Base-by-base conservation (phyloP, 1,139 yeast genomes). In the Suhomyces coccinellae region DNA sequence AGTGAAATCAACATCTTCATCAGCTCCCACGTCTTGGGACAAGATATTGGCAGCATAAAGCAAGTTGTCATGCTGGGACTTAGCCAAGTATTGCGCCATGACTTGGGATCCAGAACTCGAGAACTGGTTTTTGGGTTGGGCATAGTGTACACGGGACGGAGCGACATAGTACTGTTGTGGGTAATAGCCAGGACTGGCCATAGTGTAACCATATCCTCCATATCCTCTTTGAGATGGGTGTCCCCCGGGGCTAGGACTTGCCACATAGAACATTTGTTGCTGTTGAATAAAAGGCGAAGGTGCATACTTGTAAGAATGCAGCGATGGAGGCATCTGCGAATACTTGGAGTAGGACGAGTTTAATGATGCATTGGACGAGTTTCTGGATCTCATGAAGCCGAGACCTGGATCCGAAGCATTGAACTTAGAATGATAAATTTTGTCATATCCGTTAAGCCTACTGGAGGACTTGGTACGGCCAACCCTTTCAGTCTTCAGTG, bases 41-140 rank as follows among this genome's bases (percentile, higher is more conserved):
- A 78, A 57, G 31, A 79, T 70, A 47, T 74, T 73, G 2, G 83
- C 79, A 5, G 83, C 83, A 58, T 81, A 83, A 53, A 80, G 63
- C 58, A 79, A 65, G 41, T 74, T 77, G 41, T 81, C 85, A 48
- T 80, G 83, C 56, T 83, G 90, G 9, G 85, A 71, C 58, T 82
- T 85, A 12, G 88, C 87, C 54, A 85, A 69, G 57, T 84, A 85
- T 58, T 85, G 90, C 0, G 88, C 85, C 87, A 85, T 82, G 7
- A 85, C 87, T 55, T 83, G 87, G 1, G 87, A 80, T 4, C 90
- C 90, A 7, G 85, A 79, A 11, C 80, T 72, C 2, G 77, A 63
- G 48, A 59, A 64, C 31, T 36, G 39, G 12, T 30, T 47, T 37
- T 44, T 49, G 15, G 41, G 33, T 29, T 43, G 50, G 13, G 24